Conservation (phyloP, 1,284 basidiomycete species). For the Leccinum pallidistipes region DNA sequence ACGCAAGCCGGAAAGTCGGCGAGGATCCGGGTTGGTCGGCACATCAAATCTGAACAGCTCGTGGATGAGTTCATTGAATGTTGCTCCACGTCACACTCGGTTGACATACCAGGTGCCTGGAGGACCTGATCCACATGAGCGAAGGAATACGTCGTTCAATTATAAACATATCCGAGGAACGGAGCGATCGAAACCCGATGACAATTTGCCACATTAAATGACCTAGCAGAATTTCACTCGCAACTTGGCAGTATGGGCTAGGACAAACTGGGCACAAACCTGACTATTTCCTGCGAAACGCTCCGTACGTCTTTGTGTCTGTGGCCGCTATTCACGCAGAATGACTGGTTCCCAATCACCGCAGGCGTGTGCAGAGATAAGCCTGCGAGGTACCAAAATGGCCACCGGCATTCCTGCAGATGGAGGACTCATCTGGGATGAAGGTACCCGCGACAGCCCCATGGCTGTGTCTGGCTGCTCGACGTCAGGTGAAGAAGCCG, state of each 20-base stretch:
- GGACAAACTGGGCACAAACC: conserved; percentile 16
- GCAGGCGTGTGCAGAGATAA: conserved; percentile 3
- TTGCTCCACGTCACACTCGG: conserved; percentile 1
- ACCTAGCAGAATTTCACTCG: conserved; percentile 7
- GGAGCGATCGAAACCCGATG: conserved; percentile 9
- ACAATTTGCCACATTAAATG: neutral
- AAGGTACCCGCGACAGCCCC: conserved; percentile 13
- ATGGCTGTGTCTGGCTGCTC: conserved; percentile 9
- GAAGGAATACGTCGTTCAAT: conserved; percentile 7
- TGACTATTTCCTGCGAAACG: neutral
- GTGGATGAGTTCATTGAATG: neutral
- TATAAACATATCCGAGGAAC: conserved; percentile 1
- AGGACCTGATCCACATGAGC: conserved; percentile 28
- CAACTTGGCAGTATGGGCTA: conserved; percentile 7
- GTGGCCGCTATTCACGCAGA: conserved; percentile 6
- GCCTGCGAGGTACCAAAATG: conserved; percentile 1
- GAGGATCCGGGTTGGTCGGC: conserved; percentile 14
- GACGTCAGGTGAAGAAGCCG: conserved; percentile 15
- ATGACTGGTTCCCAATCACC: conserved; percentile 18
- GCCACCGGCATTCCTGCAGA: conserved; percentile 5
- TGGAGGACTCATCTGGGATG: conserved; percentile 6
- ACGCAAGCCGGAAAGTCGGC: neutral
- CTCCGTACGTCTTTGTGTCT: neutral
- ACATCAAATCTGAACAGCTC: neutral
- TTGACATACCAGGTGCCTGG: conserved; percentile 8